Evolutionary conservation across 768 basidiomycete genomes (phyloP), one percentile per base, ranked within the genome.

Genomic region (Leccinum variicolor): DNA sequence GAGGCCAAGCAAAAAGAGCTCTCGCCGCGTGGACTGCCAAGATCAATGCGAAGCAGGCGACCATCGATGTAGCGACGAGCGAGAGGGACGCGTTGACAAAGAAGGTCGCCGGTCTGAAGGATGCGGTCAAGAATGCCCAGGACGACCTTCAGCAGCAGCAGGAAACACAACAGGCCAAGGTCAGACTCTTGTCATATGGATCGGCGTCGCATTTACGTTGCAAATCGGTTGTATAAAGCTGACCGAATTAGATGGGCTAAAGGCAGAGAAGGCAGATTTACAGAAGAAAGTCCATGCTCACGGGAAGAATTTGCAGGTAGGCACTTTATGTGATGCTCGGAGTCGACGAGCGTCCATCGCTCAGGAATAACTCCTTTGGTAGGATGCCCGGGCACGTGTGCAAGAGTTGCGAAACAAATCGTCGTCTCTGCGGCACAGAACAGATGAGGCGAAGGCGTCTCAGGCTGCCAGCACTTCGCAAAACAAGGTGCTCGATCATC

Each of bases 21-120:
- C 6, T 89, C 95, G 64, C 97, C 97, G n/a, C 93, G 0, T 98
- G 96, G 95, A 89, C 85, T 4, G 82, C 86, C 21, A 90, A 95
- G 75, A 89, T 98, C 74, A 90, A 92, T 65, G 76, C 82, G 15
- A 93, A 92, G 70, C 82, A 91, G 65, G 87, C 90, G 0, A 85
- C 85, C 52, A 79, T 97, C 53, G 90, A 94, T 62, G 84, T 98
- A 17, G 93, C 92, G 1, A 79, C 79, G 9, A 89, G 92, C 59
- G 94, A 99, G 75, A 84, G 90, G 15, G 89, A 94, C 60, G 81
- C 90, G 11, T 76, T 98, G 21, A 75, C 77, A 1, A 85, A 86
- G 74, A 94, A 91, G 64, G 92, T 88, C 0, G 81, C 87, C 28
- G 81, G 78, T 0, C 76, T 79, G 19, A 75, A 79, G 65, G 69